Percentiles rank a stretch among this genome's conserved stretches.
Evolutionary conservation across 306 rosid genomes (phyloP).

Genomic region (Psophocarpus tetragonolobus): DNA sequence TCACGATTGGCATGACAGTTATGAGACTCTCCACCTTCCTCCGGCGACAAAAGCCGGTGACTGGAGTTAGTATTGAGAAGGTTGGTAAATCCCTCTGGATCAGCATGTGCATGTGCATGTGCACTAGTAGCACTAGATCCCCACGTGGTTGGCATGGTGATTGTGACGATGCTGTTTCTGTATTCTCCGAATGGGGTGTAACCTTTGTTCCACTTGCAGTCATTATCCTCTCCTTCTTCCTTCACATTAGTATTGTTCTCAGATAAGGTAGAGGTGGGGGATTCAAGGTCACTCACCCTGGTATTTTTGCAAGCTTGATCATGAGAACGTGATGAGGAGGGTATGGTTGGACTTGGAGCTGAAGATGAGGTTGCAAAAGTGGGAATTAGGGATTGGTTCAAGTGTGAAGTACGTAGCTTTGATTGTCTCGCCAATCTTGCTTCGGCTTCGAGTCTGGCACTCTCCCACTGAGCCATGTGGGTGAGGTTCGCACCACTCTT

Average conservation of each 20-base stretch:
- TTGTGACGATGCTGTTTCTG: slow-evolving; percentile 47
- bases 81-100: slow-evolving; percentile 74
- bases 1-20: slow-evolving; percentile 26
- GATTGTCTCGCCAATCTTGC: slow-evolving; percentile 89
- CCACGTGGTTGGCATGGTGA: slow-evolving; percentile 57
- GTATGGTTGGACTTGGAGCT: background rate
- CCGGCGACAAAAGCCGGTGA: slow-evolving; percentile 51
- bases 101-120: slow-evolving; percentile 25
- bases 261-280: slow-evolving; percentile 70
- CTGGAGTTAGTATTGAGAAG: slow-evolving; percentile 59
- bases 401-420: slow-evolving; percentile 50
- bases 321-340: background rate
- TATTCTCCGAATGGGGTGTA: slow-evolving; percentile 38
- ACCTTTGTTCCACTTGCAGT: slow-evolving; percentile 51
- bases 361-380: slow-evolving; percentile 40
- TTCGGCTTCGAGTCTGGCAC: slow-evolving; percentile 97
- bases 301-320: slow-evolving; percentile 5
- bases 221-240: slow-evolving; percentile 45
- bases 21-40: slow-evolving; percentile 53
- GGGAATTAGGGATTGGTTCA: slow-evolving; percentile 33
- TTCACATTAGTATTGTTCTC: slow-evolving; percentile 48
- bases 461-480: slow-evolving; percentile 99
- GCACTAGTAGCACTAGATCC: background rate
- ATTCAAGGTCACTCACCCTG: slow-evolving; percentile 49
- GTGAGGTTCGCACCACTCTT: slow-evolving; percentile 76